These are phyloP conservation scores for Podila clonocystis DNA, from an alignment of 192 early-diverging fungal genomes.

Conservation along the genomic window DNA sequence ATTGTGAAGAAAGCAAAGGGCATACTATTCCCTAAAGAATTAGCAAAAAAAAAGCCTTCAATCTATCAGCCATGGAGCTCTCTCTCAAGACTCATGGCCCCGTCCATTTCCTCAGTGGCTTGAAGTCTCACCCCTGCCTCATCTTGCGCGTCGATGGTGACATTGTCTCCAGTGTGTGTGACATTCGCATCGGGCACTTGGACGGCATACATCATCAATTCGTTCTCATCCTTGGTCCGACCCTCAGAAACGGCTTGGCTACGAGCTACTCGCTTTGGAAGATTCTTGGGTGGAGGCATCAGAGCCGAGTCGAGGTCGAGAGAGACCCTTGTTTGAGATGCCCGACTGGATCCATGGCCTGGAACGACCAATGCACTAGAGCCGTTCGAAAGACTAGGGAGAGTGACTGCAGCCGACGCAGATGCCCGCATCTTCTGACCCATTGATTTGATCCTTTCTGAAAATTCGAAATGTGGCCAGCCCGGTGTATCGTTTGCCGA, in stretches of 20 bases:
- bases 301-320: background rate
- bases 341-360: too few relatives aligned
- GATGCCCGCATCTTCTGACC: too few relatives aligned
- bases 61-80: background rate
- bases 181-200: too few relatives aligned
- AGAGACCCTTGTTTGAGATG: background rate
- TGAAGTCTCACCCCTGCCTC: background rate
- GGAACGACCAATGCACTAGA: too few relatives aligned
- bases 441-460: too few relatives aligned
- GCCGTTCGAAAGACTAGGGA: too few relatives aligned
- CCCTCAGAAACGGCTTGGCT: background rate
- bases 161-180: background rate
- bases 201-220: background rate
- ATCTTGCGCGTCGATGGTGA: background rate
- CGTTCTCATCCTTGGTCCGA: background rate
- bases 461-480: too few relatives aligned
- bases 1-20: too few relatives aligned
- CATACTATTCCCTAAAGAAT: too few relatives aligned
- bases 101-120: background rate
- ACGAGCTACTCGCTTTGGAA: background rate
- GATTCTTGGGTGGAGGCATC: background rate
- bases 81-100: background rate
- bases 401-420: too few relatives aligned
- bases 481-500: too few relatives aligned
- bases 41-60: background rate